A percentile compares a stretch with the other conserved stretches of the same genome.
Conservation (phyloP, 2,329 filamentous ascomycete species). For the Arachnomyces sp. region DNA sequence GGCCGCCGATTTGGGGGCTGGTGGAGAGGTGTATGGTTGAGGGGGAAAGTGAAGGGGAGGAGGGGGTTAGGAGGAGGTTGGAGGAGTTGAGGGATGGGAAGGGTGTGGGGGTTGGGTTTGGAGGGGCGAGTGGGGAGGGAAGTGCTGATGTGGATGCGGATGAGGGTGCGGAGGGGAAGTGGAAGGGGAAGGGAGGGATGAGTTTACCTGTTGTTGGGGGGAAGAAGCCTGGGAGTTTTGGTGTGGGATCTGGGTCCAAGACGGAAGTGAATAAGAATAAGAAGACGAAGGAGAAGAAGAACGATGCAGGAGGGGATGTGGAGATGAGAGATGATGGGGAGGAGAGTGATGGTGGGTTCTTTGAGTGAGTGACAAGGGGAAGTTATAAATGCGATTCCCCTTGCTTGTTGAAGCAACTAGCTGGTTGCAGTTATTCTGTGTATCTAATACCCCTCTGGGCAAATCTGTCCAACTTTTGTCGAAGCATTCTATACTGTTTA, state of each 20-base stretch:
- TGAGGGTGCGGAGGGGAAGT: slow-evolving; percentile 7
- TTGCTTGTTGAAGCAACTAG: slow-evolving; percentile 5
- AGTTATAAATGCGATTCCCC: slow-evolving; percentile 2
- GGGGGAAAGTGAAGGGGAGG: slow-evolving; percentile 23
- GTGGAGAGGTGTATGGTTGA: slow-evolving; percentile 36
- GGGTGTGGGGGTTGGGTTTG: slow-evolving; percentile 23
- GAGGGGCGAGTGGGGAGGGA: slow-evolving; percentile 13
- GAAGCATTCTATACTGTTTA: too few relatives aligned
- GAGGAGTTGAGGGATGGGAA: slow-evolving; percentile 36
- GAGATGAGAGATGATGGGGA: slow-evolving; percentile 28
- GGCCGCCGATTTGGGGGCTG: slow-evolving; percentile 37
- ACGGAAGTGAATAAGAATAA: slow-evolving; percentile 9
- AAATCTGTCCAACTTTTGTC: too few relatives aligned
- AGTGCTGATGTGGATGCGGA: too few relatives aligned
- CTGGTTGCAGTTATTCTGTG: too few relatives aligned
- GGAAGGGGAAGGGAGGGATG: slow-evolving; percentile 9
- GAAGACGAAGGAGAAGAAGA: slow-evolving; percentile 7
- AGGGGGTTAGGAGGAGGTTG: slow-evolving; percentile 17
- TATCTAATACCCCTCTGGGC: too few relatives aligned
- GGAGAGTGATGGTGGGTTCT: slow-evolving; percentile 20
- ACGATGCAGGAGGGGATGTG: slow-evolving; percentile 22
- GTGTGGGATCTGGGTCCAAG: neutral
- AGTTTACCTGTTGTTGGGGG: slow-evolving; percentile 2
- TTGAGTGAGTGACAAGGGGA: slow-evolving; percentile 12
- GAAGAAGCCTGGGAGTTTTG: slow-evolving; percentile 1